Conservation (phyloP, 495 filamentous ascomycete species). For the Trichoderma parareesei region DNA sequence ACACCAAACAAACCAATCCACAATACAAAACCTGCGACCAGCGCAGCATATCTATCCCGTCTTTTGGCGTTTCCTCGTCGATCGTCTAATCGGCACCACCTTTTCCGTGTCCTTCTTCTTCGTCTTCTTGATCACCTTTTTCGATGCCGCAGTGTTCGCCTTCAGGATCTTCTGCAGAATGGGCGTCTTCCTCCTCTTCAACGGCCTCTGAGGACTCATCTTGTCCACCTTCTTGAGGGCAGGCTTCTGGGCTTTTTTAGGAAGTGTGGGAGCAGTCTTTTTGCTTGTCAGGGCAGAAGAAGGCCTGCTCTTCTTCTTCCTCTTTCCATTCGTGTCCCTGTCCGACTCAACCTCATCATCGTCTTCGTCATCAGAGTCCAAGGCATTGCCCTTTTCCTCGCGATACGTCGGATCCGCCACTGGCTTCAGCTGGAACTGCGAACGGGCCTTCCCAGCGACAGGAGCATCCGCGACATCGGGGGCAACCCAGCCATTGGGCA, state of each 20-base stretch:
- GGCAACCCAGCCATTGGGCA: background rate
- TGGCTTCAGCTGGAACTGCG: background rate
- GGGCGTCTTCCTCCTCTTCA: background rate
- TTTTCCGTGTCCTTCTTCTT: background rate
- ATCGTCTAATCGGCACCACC: background rate
- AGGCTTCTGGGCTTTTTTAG: background rate
- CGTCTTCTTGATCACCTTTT: background rate
- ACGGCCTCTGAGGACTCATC: background rate
- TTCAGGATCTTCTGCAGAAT: background rate
- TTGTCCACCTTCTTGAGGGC: background rate
- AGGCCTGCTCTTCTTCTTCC: background rate
- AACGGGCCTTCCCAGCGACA: background rate
- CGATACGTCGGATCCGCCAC: background rate
- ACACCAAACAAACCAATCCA: background rate
- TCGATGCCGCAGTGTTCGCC: background rate
- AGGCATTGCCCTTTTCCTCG: background rate
- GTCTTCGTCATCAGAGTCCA: background rate
- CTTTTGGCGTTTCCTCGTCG: constrained; percentile 1
- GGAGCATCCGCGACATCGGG: background rate
- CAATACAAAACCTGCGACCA: background rate
- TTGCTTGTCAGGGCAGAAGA: background rate
- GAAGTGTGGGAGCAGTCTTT: background rate
- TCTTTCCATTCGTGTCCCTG: background rate
- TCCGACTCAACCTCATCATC: background rate
- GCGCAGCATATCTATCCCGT: background rate